Evolutionary conservation across 371 early-diverging fungal species (phyloP), one percentile per base, ranked within the genome.

Genomic region (Entomophthora muscae): DNA sequence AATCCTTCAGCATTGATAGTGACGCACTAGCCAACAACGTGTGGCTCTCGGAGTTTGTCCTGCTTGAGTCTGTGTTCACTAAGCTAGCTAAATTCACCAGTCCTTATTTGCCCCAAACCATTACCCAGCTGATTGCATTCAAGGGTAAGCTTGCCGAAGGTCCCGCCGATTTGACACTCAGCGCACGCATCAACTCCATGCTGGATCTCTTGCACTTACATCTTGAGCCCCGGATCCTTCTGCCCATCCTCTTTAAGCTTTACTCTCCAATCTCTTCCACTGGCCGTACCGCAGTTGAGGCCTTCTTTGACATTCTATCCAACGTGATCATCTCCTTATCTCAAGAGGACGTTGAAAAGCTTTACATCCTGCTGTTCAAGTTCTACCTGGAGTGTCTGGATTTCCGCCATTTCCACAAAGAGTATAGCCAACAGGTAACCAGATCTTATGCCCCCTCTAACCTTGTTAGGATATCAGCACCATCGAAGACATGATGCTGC

Each of bases 71-170:
- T 0, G 76, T 89, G 52, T 76, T 90, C 57, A 75, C 75, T 63
- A 79, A 78, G 53, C 68, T 92, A 69, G 84, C 91, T 26, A 84
- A 86, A 65, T 95, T 95, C 70, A 69, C 92, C 66, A 84, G 87
- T 66, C 88, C 93, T 2, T 92, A 86, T 63, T 68, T 90, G 28
- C 69, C 75, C 55, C 75, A 81, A 64, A 72, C 88, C 27, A 70
- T 89, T 22, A 31, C 24, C 58, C 67, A 28, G 21, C 31, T 58
- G 17, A 31, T 58, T 32, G 30, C 26, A 13, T 58, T 58, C 31
- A 58, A 58, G 30, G 28, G 21, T 27, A 55, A 55, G 28, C 55
- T 55, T 10, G 30, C 21, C 21, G 59, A 31, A 12, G 10, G 42
- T 17, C 42, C 42, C 42, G 42, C 42, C 42, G 59, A 58, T 10